Conservation (phyloP, 2,329 filamentous ascomycete genomes). For the Sarocladium strictum region DNA sequence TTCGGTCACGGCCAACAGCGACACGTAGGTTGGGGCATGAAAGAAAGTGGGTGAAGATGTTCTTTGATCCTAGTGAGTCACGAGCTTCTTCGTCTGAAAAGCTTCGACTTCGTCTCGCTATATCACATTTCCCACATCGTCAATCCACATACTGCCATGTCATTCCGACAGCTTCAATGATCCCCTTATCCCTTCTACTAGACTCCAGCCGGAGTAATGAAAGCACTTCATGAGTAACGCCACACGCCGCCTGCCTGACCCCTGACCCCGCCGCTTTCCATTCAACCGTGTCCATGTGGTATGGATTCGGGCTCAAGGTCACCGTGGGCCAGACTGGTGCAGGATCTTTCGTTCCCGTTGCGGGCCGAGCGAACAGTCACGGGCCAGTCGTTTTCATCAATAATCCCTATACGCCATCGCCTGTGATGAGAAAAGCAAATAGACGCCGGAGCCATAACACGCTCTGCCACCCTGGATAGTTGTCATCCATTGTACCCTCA, state of each 20-base stretch:
- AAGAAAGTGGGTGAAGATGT: not conserved
- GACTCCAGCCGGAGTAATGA: not conserved
- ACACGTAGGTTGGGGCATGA: too few species aligned
- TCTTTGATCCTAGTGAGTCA: not conserved
- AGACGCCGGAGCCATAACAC: not conserved
- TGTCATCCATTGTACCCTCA: constrained; percentile 14
- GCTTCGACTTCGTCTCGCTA: not conserved
- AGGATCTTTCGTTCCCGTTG: not conserved
- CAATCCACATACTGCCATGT: not conserved
- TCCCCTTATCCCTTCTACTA: not conserved
- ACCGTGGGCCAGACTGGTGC: not conserved
- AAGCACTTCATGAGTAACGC: constrained; percentile 1
- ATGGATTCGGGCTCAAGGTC: not conserved
- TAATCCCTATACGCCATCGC: constrained; percentile 8
- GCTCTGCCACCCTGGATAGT: not conserved
- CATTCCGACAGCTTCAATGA: not conserved
- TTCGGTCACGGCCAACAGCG: too few species aligned
- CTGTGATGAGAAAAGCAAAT: constrained; percentile 8
- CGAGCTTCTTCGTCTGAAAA: not conserved
- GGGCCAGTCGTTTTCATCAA: not conserved
- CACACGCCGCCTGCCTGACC: not conserved
- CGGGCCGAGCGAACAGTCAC: not conserved
- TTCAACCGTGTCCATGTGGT: not conserved
- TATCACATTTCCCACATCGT: not conserved
- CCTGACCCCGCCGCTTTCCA: not conserved